Conservation (phyloP, 345 rosid genomes). For the Lepidium didymum region DNA sequence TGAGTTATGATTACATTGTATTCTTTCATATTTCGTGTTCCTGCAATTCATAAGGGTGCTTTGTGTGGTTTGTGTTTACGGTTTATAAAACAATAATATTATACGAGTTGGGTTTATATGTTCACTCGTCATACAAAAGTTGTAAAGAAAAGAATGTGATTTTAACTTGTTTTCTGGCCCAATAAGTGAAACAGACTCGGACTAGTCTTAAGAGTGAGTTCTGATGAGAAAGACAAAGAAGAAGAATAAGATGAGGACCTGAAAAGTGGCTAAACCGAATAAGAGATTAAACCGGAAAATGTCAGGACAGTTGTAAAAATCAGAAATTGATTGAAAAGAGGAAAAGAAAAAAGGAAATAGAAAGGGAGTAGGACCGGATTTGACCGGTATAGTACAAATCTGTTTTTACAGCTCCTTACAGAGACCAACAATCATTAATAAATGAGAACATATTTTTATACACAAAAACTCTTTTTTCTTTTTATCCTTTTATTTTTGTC, state of each 20-base stretch:
- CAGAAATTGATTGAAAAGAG: not conserved
- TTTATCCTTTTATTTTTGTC: not conserved
- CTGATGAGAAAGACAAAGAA: not conserved
- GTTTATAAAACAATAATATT: not conserved
- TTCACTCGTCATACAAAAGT: not conserved
- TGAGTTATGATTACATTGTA: not conserved
- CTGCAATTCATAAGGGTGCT: not conserved
- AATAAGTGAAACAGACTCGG: not conserved
- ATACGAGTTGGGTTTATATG: not conserved
- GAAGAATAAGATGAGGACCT: not conserved
- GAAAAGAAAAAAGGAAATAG: not conserved
- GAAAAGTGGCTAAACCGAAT: not conserved
- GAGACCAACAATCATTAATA: slow-evolving; percentile 21
- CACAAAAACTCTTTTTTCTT: not conserved
- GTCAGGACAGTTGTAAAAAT: not conserved
- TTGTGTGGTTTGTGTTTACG: not conserved
- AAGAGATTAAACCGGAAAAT: not conserved
- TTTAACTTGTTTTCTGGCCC: not conserved
- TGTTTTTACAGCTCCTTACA: slow-evolving; percentile 5
- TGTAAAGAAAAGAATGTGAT: not conserved
- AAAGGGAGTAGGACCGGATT: slow-evolving; percentile 17
- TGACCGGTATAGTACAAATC: slow-evolving; percentile 26
- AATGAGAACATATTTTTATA: slow-evolving; percentile 13
- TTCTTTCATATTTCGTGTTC: not conserved
- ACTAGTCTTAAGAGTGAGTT: no score